Conservation (phyloP, 108 stramenopile genomes). For the Mediolabrus comicus region DNA sequence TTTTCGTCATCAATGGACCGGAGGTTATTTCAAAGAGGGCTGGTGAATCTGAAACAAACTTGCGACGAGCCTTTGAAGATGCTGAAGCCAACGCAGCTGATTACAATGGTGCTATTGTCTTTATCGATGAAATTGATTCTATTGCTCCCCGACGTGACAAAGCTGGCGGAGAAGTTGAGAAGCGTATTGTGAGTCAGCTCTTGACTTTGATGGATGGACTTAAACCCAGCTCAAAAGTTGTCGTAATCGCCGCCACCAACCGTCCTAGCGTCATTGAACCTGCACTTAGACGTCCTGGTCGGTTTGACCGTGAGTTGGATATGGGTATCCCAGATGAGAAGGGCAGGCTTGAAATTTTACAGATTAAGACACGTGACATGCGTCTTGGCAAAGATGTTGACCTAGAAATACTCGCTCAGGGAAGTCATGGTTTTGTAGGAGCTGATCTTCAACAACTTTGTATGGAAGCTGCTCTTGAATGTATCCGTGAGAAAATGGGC, state of each 20-base stretch:
- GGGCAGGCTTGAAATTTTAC: constrained; percentile 92
- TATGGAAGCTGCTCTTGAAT: constrained; percentile 91
- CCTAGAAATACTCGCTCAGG: constrained; percentile 78
- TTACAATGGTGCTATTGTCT: constrained; percentile 93
- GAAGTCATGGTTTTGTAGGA: constrained; percentile 93
- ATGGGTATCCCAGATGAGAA: constrained; percentile 93
- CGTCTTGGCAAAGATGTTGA: constrained; percentile 86
- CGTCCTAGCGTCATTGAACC: constrained; percentile 90
- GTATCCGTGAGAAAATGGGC: constrained; percentile 83
- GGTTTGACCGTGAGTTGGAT: constrained; percentile 95
- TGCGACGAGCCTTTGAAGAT: constrained; percentile 88
- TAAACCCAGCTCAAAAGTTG: constrained; percentile 90
- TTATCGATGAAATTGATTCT: constrained; percentile 99
- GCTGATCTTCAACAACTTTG: constrained; percentile 95
- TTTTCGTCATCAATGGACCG: constrained; percentile 97
- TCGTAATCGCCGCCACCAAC: constrained; percentile 98
- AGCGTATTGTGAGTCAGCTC: constrained; percentile 97
- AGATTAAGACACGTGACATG: constrained; percentile 95
- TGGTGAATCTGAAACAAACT: constrained; percentile 91
- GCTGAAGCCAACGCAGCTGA: constrained; percentile 89
- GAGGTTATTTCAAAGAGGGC: constrained; percentile 97
- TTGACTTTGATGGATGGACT: constrained; percentile 94
- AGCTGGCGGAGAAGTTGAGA: constrained; percentile 92
- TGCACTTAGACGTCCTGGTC: constrained; percentile 94
- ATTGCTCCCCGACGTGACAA: constrained; percentile 97